These are phyloP conservation scores for Thermomyces lanuginosus DNA, from an alignment of 2,329 filamentous ascomycete genomes.

Conservation along the genomic window DNA sequence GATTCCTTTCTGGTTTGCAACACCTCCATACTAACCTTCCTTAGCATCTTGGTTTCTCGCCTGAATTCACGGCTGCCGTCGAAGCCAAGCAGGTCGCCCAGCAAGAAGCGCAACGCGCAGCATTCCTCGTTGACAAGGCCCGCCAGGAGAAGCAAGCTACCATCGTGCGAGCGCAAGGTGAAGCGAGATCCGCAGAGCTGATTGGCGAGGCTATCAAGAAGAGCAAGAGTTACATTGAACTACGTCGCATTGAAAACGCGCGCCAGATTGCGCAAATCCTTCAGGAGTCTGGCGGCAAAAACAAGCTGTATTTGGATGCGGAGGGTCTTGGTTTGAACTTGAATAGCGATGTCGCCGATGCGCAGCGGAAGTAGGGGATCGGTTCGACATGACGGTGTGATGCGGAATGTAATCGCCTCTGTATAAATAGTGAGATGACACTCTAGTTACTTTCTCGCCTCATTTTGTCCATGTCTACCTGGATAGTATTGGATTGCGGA, in stretches of 20 bases:
- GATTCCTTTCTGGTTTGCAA: constrained; percentile 11
- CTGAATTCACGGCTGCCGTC: constrained; percentile 52
- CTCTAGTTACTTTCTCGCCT: constrained; percentile 2
- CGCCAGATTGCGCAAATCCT: constrained; percentile 72
- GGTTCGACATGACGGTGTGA: too few species aligned
- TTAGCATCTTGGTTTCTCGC: constrained; percentile 51
- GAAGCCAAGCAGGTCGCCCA: constrained; percentile 55
- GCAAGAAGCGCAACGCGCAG: constrained; percentile 91
- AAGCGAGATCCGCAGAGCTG: constrained; percentile 90
- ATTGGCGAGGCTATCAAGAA: constrained; percentile 99
- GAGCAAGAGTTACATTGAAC: constrained; percentile 87
- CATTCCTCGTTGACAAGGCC: constrained; percentile 96
- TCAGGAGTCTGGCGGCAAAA: constrained; percentile 66
- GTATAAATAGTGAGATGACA: too few species aligned
- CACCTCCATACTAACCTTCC: constrained; percentile 5
- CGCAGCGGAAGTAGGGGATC: constrained; percentile 19
- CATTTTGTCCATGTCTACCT: too few species aligned
- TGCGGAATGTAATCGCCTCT: too few species aligned
- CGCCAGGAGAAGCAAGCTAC: constrained; percentile 99
- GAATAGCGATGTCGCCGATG: constrained; percentile 20
- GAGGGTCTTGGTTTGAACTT: constrained; percentile 88
- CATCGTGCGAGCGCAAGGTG: constrained; percentile 96
- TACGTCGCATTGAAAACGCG: constrained; percentile 97
- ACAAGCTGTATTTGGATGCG: constrained; percentile 85
- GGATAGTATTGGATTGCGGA: too few species aligned